Evolutionary conservation across 208 protist species (phyloP).

Genomic region (Leishmania arabica): DNA sequence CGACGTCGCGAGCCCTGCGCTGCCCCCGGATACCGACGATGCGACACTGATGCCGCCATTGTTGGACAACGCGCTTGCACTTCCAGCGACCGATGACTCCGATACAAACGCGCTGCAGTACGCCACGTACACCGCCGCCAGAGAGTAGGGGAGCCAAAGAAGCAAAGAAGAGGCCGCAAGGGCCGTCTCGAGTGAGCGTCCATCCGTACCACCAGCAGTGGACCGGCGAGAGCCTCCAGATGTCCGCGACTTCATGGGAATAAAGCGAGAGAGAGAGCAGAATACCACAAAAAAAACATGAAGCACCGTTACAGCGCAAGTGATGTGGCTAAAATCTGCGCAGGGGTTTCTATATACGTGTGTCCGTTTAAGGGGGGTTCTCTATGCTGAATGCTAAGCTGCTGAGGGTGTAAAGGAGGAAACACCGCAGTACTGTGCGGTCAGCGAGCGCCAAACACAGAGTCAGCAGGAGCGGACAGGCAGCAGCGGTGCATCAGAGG

Average conservation of each 20-base stretch:
- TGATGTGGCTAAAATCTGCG: background rate
- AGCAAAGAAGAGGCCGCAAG: slow-evolving; percentile 47
- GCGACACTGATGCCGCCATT: background rate
- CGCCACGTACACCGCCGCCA: slow-evolving; percentile 63
- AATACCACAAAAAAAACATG: background rate
- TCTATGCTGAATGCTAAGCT: background rate
- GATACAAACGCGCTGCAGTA: slow-evolving; percentile 59
- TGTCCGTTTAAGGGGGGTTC: background rate
- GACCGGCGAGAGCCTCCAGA: slow-evolving; percentile 12
- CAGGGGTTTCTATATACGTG: background rate
- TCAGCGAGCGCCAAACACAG: background rate
- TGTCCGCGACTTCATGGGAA: slow-evolving; percentile 15
- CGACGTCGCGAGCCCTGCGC: slow-evolving; percentile 3
- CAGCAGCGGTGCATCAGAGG: background rate
- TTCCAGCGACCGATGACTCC: slow-evolving; percentile 7
- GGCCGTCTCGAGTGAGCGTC: slow-evolving; percentile 36
- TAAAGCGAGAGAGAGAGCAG: background rate
- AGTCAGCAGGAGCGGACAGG: background rate
- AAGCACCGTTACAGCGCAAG: background rate
- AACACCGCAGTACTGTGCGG: background rate
- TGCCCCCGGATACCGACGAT: background rate
- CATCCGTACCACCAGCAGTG: slow-evolving; percentile 16
- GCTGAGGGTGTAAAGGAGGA: background rate
- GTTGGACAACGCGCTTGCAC: slow-evolving; percentile 4
- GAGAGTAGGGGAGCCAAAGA: slow-evolving; percentile 71